Percentiles rank a stretch among this genome's conserved stretches.
phyloP scores from a whole-genome alignment of 2,329 filamentous ascomycete genomes.

The Cercospora sesami region DNA sequence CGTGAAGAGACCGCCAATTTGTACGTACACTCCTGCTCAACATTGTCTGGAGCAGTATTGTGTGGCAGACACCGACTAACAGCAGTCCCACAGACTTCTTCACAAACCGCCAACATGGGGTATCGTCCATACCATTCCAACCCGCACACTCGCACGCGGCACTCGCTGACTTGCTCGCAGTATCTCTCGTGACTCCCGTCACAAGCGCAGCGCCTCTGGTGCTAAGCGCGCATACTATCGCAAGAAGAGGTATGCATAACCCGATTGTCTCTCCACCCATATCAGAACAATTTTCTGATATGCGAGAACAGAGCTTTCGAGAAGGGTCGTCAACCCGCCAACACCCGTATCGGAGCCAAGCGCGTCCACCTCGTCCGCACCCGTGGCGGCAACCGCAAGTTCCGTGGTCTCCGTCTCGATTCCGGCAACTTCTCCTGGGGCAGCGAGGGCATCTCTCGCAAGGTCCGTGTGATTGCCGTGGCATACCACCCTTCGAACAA shows the following conservation, averaged over 20 bases:
- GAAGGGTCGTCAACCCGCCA: conserved; percentile 98
- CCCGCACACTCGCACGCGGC: conserved; percentile 8
- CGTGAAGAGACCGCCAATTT: conserved; percentile 27
- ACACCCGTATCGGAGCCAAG: conserved; percentile 98
- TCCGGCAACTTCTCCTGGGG: conserved; percentile 99
- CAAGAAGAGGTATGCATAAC: conserved; percentile 61
- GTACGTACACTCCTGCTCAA: conserved; percentile 16
- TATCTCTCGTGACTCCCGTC: conserved; percentile 99
- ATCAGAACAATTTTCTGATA: conserved; percentile 60
- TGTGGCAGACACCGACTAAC: neutral
- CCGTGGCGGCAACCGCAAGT: conserved; percentile 98
- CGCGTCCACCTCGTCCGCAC: conserved; percentile 95
- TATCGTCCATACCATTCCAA: conserved; percentile 41
- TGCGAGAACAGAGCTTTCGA: conserved; percentile 93
- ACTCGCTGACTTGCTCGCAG: conserved; percentile 50
- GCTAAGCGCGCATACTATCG: conserved; percentile 71
- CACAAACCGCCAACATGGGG: conserved; percentile 55
- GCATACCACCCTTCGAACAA: conserved; percentile 99
- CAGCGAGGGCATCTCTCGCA: conserved; percentile 96
- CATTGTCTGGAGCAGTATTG: neutral
- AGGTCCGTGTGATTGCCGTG: conserved; percentile 98
- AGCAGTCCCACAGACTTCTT: conserved; percentile 40
- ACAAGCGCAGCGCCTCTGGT: conserved; percentile 99
- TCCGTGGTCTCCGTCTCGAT: conserved; percentile 97
- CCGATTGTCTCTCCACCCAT: conserved; percentile 56